A percentile compares a stretch with the other conserved stretches of the same genome.
Conservation (phyloP, 352 stramenopile genomes). For the Globisporangium spiculum region DNA sequence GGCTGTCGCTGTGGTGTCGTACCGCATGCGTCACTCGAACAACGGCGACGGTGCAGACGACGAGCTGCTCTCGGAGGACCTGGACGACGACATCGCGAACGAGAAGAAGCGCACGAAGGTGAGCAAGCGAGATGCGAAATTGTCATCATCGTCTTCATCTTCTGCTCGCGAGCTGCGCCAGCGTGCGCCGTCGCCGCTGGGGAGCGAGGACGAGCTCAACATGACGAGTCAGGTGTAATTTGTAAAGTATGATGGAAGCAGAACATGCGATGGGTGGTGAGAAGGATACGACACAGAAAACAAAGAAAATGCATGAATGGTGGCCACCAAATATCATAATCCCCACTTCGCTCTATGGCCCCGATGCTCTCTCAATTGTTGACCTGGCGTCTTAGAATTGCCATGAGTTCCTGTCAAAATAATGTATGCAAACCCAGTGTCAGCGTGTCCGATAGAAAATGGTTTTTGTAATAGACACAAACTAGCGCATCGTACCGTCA, state of each 20-base stretch:
- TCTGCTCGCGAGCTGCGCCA: slow-evolving; percentile 18
- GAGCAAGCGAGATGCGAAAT: not conserved
- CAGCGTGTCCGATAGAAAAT: not conserved
- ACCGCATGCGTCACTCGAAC: slow-evolving; percentile 39
- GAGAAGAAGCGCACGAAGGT: slow-evolving; percentile 11
- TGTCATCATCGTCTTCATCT: not conserved
- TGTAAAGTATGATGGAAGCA: not conserved
- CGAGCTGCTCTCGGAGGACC: slow-evolving; percentile 29
- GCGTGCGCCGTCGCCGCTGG: slow-evolving; percentile 20
- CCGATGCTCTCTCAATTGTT: not conserved
- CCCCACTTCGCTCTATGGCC: not conserved
- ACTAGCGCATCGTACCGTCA: slow-evolving; percentile 31
- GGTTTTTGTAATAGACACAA: not conserved
- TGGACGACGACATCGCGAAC: slow-evolving; percentile 22
- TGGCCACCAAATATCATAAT: not conserved
- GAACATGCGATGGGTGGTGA: not conserved
- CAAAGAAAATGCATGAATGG: not conserved
- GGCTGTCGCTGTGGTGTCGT: slow-evolving; percentile 46
- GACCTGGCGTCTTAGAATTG: slow-evolving; percentile 21
- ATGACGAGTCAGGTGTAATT: slow-evolving; percentile 13
- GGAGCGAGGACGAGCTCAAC: slow-evolving; percentile 12
- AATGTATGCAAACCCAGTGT: not conserved
- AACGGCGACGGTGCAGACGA: slow-evolving; percentile 26
- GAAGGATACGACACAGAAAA: not conserved
- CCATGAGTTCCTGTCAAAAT: slow-evolving; percentile 30